Evolutionary conservation across 2,329 filamentous ascomycete species (phyloP), one percentile per base, ranked within the genome.

Genomic region (Monosporascus sp.): DNA sequence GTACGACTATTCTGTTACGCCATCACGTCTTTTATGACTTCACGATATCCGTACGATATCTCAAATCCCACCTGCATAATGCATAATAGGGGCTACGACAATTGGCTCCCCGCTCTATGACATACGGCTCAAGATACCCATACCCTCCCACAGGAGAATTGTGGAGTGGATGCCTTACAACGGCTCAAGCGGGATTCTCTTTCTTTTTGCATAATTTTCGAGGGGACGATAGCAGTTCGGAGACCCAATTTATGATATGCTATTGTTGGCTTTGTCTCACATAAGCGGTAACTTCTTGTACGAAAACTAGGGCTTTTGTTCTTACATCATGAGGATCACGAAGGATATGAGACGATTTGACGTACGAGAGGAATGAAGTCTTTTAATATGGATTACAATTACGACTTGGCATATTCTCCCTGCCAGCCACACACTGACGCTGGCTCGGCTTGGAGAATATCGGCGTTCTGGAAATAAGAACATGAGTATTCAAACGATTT

Each of bases 281-380:
- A 50, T 50, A 41, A 41, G 43, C 47, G 53, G 43, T 44, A 50
- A 37, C 51, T 54, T 63, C 56, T 64, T 68, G 55, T 65, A 59
- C 41, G 64, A 62, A 51, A 59, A 11, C 37, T 24, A 46, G 45
- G 50, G 48, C 44, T 47, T 51, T 50, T 56, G 46, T 51, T 53
- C 50, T 52, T 54, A 52, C 47, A 50, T 57, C 46, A 62, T 50
- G 63, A 63, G 52, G 55, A 63, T 63, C 43, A 67, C 52, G 64
- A 68, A 57, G 58, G 60, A 62, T 53, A 66, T 55, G 60, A 64
- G 31, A 61, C 37, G 58, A 62, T 56, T 48, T 62, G 49, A 65
- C 47, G 58, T 63, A 61, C 52, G 56, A 57, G 53, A 58, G 37
- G 68, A 66, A 43, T 52, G 52, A 53, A 47, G 55, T 58, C 54